Evolutionary conservation across 345 rosid species (phyloP).

Genomic region (Citrus unshiu): DNA sequence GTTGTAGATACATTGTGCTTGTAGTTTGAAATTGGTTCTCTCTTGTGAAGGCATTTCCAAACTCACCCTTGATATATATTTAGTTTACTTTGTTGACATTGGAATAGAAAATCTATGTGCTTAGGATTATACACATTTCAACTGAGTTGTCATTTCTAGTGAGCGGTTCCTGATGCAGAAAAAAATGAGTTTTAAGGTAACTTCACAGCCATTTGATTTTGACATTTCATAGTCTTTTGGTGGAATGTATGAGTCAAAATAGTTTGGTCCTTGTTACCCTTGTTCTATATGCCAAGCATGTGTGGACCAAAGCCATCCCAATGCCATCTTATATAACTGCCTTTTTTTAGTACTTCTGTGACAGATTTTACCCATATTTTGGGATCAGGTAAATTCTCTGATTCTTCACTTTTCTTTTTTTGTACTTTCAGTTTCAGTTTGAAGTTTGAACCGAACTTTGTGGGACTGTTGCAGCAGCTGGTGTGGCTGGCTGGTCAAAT

Average conservation of each 20-base stretch:
- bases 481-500: background rate
- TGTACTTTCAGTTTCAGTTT: constrained; percentile 9
- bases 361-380: constrained; percentile 1
- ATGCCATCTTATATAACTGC: background rate
- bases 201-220: background rate
- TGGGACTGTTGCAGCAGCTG: background rate
- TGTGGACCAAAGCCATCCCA: constrained; percentile 7
- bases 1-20: background rate
- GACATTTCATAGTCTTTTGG: background rate
- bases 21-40: background rate
- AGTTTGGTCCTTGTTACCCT: too few relatives aligned
- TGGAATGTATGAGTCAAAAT: background rate
- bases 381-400: constrained; percentile 9
- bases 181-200: background rate
- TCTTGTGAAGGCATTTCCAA: background rate
- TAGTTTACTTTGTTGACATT: constrained; percentile 9
- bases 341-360: constrained; percentile 14
- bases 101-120: background rate
- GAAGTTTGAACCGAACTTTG: constrained; percentile 11
- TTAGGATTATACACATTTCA: background rate
- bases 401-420: background rate
- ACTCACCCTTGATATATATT: background rate
- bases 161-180: background rate
- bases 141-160: background rate
- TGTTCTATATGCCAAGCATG: background rate